Conservation (phyloP, 2,329 filamentous ascomycete species). For the Harringtonia lauricola region DNA sequence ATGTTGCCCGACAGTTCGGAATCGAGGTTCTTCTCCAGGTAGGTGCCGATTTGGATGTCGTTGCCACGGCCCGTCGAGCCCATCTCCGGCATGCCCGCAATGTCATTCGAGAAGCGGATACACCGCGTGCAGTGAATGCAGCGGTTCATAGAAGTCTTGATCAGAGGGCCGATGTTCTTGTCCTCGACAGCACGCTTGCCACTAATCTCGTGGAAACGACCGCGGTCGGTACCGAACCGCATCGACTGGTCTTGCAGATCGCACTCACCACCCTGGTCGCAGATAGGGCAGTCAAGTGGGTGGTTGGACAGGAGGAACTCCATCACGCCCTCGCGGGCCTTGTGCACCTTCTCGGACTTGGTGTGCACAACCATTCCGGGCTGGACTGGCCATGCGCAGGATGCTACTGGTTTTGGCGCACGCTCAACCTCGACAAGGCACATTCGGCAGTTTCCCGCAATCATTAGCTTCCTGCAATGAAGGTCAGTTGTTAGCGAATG, state of each 20-base stretch:
- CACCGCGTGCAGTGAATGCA: constrained; percentile 99
- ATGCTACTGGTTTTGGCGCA: constrained; percentile 93
- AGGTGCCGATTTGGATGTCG: constrained; percentile 95
- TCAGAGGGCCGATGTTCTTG: constrained; percentile 95
- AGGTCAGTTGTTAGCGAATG: no score
- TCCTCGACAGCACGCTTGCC: constrained; percentile 98
- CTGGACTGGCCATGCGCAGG: constrained; percentile 97
- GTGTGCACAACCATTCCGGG: constrained; percentile 99
- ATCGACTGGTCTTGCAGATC: constrained; percentile 99
- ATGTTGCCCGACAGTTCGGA: constrained; percentile 94
- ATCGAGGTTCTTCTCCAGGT: constrained; percentile 87
- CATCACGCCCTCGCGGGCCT: constrained; percentile 98
- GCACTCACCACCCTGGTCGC: constrained; percentile 97
- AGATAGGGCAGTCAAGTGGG: constrained; percentile 91
- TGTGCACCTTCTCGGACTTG: constrained; percentile 90
- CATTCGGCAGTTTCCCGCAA: constrained; percentile 99
- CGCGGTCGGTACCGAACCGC: constrained; percentile 92
- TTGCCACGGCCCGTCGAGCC: constrained; percentile 93
- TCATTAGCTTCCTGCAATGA: constrained; percentile 82
- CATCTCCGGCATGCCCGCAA: constrained; percentile 90
- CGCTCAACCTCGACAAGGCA: constrained; percentile 96
- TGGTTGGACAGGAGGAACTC: constrained; percentile 96
- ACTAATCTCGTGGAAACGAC: constrained; percentile 88
- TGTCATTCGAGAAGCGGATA: constrained; percentile 93
- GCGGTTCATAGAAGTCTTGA: constrained; percentile 99